phyloP scores from a whole-genome alignment of 1,139 yeast species.

The Tardiomyces blankii region DNA sequence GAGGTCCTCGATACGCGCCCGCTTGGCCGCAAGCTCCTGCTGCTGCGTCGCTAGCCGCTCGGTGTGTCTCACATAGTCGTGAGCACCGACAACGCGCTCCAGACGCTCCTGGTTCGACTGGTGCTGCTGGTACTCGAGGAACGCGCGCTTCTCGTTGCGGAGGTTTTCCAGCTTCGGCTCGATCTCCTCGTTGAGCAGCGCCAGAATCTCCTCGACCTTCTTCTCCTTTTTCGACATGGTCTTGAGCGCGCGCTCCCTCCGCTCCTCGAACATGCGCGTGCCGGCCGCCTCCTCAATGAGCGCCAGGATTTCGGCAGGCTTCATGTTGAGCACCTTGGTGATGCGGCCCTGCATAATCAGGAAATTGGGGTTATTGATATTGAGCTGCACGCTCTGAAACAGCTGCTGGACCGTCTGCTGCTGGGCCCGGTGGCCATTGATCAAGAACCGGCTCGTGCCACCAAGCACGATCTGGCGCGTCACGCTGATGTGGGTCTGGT shows the following conservation, averaged over 20 bases:
- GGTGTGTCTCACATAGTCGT: constrained; percentile 45
- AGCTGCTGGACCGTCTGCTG: constrained; percentile 85
- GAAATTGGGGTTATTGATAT: constrained; percentile 93
- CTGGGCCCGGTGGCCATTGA: constrained; percentile 94
- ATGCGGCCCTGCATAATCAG: constrained; percentile 98
- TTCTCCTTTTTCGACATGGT: constrained; percentile 88
- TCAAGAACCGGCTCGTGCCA: constrained; percentile 82
- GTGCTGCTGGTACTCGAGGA: constrained; percentile 76
- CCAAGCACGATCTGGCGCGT: constrained; percentile 89
- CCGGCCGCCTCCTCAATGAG: constrained; percentile 98
- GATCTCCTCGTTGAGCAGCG: constrained; percentile 70
- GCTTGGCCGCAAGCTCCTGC: constrained; percentile 26
- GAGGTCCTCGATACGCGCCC: constrained; percentile 28
- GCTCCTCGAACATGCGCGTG: constrained; percentile 87
- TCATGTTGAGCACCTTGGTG: constrained; percentile 95
- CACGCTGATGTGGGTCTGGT: constrained; percentile 70
- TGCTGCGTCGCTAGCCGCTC: constrained; percentile 22
- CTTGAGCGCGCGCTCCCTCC: constrained; percentile 83
- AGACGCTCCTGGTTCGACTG: constrained; percentile 72
- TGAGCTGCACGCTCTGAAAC: constrained; percentile 89
- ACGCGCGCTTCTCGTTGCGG: constrained; percentile 69
- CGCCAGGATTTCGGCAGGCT: constrained; percentile 78
- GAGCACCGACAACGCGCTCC: constrained; percentile 65
- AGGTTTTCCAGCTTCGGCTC: constrained; percentile 84
- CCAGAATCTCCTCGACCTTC: constrained; percentile 67